Percentiles rank a stretch among this genome's conserved stretches.
Evolutionary conservation across 208 protist species (phyloP).

Genomic region (Wallacemonas sp.): DNA sequence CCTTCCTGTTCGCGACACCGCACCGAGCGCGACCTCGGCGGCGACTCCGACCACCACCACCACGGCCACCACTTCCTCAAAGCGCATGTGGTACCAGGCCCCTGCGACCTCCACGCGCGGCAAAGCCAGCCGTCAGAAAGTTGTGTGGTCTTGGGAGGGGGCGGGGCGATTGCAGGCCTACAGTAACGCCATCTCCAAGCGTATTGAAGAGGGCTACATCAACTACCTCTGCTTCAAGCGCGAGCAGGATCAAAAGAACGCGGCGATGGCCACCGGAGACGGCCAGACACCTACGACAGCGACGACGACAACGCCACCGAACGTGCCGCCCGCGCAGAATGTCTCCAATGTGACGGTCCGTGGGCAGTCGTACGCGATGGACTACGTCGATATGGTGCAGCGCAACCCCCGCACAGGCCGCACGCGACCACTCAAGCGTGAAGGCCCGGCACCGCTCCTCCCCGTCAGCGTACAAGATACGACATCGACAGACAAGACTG

Average conservation of each 20-base stretch:
- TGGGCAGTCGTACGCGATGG: constrained; percentile 1
- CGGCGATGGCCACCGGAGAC: background rate
- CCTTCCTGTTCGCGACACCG: background rate
- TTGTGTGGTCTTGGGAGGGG: constrained; percentile 11
- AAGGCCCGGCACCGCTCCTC: constrained; percentile 3
- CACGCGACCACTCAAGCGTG: constrained; percentile 7
- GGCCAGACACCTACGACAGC: background rate
- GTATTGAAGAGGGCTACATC: constrained; percentile 16
- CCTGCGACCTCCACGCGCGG: background rate
- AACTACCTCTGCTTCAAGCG: constrained; percentile 12
- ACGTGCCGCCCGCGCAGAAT: too few relatives aligned
- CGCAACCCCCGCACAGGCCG: constrained; percentile 8
- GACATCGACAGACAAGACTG: background rate
- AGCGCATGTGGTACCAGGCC: too few relatives aligned
- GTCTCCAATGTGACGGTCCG: background rate
- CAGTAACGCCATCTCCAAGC: constrained; percentile 2
- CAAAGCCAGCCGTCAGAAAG: background rate
- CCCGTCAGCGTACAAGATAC: background rate
- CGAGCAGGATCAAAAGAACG: background rate
- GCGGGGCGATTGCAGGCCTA: constrained; percentile 9
- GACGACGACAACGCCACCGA: background rate
- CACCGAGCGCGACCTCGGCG: background rate
- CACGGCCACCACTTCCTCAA: background rate
- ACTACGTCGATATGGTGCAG: constrained; percentile 20
- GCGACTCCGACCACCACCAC: background rate